phyloP scores from a whole-genome alignment of 805 yeast species.

The Yarrowia hollandica region DNA sequence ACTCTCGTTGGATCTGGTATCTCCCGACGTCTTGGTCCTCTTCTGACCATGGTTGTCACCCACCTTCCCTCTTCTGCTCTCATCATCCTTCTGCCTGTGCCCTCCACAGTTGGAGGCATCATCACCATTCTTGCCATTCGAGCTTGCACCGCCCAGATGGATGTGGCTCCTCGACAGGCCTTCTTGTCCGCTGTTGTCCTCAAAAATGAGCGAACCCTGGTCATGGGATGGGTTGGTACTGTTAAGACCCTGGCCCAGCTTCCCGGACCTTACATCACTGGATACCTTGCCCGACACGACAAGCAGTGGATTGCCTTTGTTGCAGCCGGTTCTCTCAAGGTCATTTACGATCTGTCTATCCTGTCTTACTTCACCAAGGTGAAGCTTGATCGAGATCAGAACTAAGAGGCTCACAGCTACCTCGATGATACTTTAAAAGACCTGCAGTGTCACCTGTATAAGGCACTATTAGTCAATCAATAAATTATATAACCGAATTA shows the following conservation, averaged over 20 bases:
- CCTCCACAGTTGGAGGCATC: slow-evolving; percentile 47
- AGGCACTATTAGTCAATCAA: not conserved
- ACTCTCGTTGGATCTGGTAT: slow-evolving; percentile 44
- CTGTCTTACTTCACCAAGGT: slow-evolving; percentile 33
- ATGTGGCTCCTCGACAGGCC: slow-evolving; percentile 85
- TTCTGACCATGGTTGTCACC: slow-evolving; percentile 67
- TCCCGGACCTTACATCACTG: slow-evolving; percentile 75
- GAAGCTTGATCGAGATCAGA: slow-evolving; percentile 27
- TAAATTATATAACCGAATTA: not conserved
- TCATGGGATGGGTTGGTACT: slow-evolving; percentile 81
- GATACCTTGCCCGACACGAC: slow-evolving; percentile 55
- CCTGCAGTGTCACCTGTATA: not conserved
- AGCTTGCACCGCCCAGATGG: slow-evolving; percentile 72
- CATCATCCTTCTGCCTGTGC: slow-evolving; percentile 54
- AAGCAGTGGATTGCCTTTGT: slow-evolving; percentile 41
- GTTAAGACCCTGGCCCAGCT: slow-evolving; percentile 82
- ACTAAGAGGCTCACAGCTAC: not conserved
- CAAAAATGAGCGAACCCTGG: slow-evolving; percentile 66
- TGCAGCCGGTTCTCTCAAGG: slow-evolving; percentile 42
- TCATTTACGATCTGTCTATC: slow-evolving; percentile 42
- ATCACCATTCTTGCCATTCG: slow-evolving; percentile 54
- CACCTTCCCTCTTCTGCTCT: slow-evolving; percentile 77
- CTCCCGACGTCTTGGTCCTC: slow-evolving; percentile 70
- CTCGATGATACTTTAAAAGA: not conserved
- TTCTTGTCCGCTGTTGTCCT: slow-evolving; percentile 67